A percentile compares a stretch with the other conserved stretches of the same genome.
phyloP scores from a whole-genome alignment of 805 yeast species.

The Candida caryicola region DNA sequence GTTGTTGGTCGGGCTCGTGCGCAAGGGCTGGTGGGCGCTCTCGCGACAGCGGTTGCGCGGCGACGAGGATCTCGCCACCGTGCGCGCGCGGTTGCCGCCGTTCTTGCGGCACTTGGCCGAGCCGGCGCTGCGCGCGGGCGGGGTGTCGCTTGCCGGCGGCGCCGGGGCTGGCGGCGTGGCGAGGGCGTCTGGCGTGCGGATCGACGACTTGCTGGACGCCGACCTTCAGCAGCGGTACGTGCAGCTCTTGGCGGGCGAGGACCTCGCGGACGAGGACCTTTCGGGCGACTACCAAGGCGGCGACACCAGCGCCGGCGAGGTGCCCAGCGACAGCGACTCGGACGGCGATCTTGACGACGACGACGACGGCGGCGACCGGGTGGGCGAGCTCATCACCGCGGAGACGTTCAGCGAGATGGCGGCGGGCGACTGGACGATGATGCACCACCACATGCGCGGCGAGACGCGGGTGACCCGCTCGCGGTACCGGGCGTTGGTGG shows the following conservation, averaged over 20 bases:
- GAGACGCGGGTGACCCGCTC: conserved; percentile 35
- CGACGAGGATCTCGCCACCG: conserved; percentile 5
- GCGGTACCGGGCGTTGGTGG: conserved; percentile 15
- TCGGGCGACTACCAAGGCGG: conserved; percentile 26
- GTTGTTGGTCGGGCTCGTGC: conserved; percentile 18
- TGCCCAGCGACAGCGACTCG: conserved; percentile 5
- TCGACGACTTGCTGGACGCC: conserved; percentile 18
- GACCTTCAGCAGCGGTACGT: conserved; percentile 20
- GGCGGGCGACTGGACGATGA: conserved; percentile 15
- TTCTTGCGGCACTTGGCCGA: conserved; percentile 18
- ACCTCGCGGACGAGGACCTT: conserved; percentile 38
- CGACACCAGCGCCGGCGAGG: no score
- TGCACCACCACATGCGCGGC: conserved; percentile 26
- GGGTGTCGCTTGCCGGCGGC: no score
- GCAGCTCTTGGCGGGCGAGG: conserved; percentile 22
- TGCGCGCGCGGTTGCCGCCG: conserved; percentile 19
- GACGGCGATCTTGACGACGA: conserved; percentile 7
- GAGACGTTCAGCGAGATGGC: conserved; percentile 27
- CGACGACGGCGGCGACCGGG: background rate
- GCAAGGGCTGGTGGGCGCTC: background rate
- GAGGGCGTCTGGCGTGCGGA: conserved; percentile 5
- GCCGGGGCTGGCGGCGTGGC: no score
- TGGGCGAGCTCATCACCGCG: conserved; percentile 23
- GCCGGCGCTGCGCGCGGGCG: no score
- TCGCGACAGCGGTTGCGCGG: conserved; percentile 1